These are phyloP conservation scores for Gonium pectorale DNA, from an alignment of 139 green algal species.

Conservation along the genomic window DNA sequence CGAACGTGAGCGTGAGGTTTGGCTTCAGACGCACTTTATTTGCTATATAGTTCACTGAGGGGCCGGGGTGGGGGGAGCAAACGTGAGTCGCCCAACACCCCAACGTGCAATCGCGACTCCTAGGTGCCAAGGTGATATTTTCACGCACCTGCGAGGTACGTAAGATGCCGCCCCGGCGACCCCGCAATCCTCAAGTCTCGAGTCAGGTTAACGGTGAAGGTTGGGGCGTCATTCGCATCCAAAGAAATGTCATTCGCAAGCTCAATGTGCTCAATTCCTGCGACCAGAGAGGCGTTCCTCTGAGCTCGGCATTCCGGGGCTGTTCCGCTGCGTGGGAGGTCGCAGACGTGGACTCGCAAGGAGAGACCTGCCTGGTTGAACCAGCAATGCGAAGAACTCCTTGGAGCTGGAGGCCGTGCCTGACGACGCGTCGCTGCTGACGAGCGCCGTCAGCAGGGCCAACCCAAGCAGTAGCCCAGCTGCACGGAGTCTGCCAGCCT, in stretches of 20 bases:
- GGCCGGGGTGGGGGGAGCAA: background rate
- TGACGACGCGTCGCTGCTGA: too few relatives aligned
- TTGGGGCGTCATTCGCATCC: background rate
- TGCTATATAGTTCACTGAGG: slow-evolving; percentile 5
- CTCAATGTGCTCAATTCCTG: background rate
- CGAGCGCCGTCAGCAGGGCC: too few relatives aligned
- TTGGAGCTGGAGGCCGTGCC: too few relatives aligned
- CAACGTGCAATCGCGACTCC: background rate
- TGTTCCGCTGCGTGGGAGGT: too few relatives aligned
- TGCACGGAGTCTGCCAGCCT: too few relatives aligned
- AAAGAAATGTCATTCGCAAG: slow-evolving; percentile 17
- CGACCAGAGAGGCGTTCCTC: too few relatives aligned
- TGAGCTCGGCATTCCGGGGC: too few relatives aligned
- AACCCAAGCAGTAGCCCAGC: too few relatives aligned
- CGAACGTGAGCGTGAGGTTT: background rate
- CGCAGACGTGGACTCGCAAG: too few relatives aligned
- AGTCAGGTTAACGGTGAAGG: background rate
- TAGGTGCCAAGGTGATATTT: background rate
- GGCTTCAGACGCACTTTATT: background rate
- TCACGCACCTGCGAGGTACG: background rate
- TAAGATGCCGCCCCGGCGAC: background rate
- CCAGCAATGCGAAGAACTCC: slow-evolving; percentile 12
- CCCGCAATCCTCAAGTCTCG: background rate
- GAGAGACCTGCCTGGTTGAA: background rate
- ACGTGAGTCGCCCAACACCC: background rate